Evolutionary conservation across 75 land plant species (phyloP), one percentile per base, ranked within the genome.

Genomic region (Ceratopteris richardii): DNA sequence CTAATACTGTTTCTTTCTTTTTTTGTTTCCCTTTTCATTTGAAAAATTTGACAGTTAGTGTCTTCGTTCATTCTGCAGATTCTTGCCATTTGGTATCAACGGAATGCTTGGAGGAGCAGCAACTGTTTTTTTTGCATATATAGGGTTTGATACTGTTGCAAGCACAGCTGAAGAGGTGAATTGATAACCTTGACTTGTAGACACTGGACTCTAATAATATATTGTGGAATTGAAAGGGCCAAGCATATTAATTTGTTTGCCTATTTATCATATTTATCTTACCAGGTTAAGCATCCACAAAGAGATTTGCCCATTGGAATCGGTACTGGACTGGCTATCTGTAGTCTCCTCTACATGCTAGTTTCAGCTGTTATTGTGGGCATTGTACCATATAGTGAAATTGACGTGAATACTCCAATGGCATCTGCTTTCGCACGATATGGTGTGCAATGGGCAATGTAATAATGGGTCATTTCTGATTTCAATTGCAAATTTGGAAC

Each of bases 81-180:
- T 81, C 65, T 75, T 95, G 29, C 99, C 99, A 13, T 90, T 63
- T 70, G 99, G 99, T 17, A 62, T 91, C 1, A 80, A 80, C 78
- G 96, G 99, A 12, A 71, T 90, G 91, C 92, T 95, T 69, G 85
- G 86, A 54, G 99, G 99, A 7, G 86, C 99, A 42, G 97, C 99
- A 27, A 95, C 99, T 31, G 92, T 95, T 57, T 95, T 95, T 78
- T 95, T 90, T 73, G 81, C 99, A 23, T 95, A 73, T 22, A 90
- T 95, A 56, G 99, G 99, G 27, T 95, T 95, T 80, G 99, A 95
- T 71, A 70, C 97, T 36, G 91, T 95, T 62, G 99, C 88, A 7
- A 90, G 96, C 60, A 84, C 92, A 4, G 99, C 99, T 40, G 99
- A 94, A 56, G 99, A 95, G 92, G 99, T 88, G 33, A 29, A 36